Percentiles rank a stretch among this genome's conserved stretches.
These are phyloP conservation scores for Platanus orientalis DNA, from an alignment of 164 flowering plant genomes.

Conservation along the genomic window DNA sequence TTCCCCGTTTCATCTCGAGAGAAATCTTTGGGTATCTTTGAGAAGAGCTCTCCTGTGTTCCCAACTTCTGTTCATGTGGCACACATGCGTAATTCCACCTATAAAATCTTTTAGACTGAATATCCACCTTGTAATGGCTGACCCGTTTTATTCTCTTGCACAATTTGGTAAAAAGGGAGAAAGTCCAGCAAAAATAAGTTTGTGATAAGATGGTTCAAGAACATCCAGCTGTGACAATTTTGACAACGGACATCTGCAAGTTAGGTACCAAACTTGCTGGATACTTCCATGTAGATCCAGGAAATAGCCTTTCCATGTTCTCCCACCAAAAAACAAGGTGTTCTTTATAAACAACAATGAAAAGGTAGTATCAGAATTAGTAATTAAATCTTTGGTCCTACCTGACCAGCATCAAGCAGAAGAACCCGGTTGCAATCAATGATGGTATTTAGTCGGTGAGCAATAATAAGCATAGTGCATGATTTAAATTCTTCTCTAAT, in stretches of 20 bases:
- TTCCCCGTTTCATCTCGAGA: not conserved
- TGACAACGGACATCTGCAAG: not conserved
- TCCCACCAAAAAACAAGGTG: not conserved
- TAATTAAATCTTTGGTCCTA: conserved; percentile 20
- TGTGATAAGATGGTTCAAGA: not conserved
- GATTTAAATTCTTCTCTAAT: conserved; percentile 93
- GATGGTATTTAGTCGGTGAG: conserved; percentile 92
- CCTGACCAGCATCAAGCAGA: conserved; percentile 88
- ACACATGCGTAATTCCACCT: no score
- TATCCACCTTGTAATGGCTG: not conserved
- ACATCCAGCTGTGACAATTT: not conserved
- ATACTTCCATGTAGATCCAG: not conserved
- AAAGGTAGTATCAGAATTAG: conserved; percentile 1
- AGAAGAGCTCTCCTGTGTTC: not conserved
- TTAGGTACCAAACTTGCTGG: not conserved
- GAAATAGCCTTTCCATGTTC: not conserved
- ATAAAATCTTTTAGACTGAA: not conserved
- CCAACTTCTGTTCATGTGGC: no score
- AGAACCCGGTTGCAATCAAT: conserved; percentile 91
- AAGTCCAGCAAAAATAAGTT: not conserved
- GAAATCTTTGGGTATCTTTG: not conserved
- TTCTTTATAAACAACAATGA: not conserved
- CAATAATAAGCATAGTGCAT: conserved; percentile 96
- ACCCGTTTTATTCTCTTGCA: not conserved
- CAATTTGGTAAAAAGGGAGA: not conserved